Conservation (phyloP, 2,329 filamentous ascomycete genomes). For the Daldinia sp. region DNA sequence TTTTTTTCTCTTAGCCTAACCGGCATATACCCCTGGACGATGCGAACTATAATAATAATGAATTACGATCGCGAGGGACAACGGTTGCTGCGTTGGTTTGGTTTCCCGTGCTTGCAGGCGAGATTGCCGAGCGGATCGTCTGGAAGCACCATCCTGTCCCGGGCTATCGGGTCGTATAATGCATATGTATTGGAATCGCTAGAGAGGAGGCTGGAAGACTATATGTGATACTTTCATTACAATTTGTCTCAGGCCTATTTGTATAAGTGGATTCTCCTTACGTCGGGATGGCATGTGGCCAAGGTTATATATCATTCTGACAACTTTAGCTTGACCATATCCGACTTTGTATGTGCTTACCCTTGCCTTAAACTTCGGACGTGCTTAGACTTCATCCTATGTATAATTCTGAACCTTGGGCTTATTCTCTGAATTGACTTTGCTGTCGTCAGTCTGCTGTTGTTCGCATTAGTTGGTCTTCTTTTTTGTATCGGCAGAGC, state of each 20-base stretch:
- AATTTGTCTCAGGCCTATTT: background rate
- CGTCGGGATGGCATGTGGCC: background rate
- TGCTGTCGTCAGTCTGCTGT: background rate
- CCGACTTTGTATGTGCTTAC: background rate
- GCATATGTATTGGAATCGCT: background rate
- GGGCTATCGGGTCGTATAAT: background rate
- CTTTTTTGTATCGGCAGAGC: background rate
- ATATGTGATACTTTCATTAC: slow-evolving; percentile 1
- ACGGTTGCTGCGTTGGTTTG: background rate
- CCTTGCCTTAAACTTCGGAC: background rate
- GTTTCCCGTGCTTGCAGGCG: background rate
- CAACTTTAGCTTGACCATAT: background rate
- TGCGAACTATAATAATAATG: background rate
- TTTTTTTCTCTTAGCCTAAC: slow-evolving; percentile 6
- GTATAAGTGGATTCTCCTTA: background rate
- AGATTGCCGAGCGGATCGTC: background rate
- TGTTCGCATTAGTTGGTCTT: background rate
- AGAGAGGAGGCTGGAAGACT: background rate
- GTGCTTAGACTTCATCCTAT: background rate
- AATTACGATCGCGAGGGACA: background rate
- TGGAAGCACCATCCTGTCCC: background rate
- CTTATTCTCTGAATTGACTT: background rate
- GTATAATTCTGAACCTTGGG: too few relatives aligned
- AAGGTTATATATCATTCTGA: background rate
- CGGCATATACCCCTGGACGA: slow-evolving; percentile 19